These are phyloP conservation scores for Pestalotiopsis sp. DNA, from an alignment of 2,329 filamentous ascomycete species.

Conservation along the genomic window DNA sequence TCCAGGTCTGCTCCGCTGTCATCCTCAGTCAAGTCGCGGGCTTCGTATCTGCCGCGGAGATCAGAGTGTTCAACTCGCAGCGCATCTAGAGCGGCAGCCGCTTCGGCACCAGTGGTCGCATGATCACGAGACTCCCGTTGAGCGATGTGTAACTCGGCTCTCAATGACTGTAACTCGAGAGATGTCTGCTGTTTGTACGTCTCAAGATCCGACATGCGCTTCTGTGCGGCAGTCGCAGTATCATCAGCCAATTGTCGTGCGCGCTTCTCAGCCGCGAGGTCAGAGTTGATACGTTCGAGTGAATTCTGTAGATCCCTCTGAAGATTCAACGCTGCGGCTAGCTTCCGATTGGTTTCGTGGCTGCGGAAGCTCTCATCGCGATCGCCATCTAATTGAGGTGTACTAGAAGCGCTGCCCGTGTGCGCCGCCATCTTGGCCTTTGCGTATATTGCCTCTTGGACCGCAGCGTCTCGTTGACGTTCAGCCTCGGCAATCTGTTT, in stretches of 20 bases:
- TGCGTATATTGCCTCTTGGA: slow-evolving; percentile 92
- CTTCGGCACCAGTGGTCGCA: slow-evolving; percentile 74
- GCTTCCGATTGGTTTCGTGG: slow-evolving; percentile 76
- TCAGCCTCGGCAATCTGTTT: slow-evolving; percentile 92
- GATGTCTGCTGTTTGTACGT: slow-evolving; percentile 80
- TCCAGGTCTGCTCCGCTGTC: slow-evolving; percentile 73
- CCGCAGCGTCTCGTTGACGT: slow-evolving; percentile 90
- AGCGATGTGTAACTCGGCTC: slow-evolving; percentile 79
- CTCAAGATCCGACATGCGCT: slow-evolving; percentile 82
- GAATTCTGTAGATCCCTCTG: slow-evolving; percentile 82
- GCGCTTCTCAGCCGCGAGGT: slow-evolving; percentile 79
- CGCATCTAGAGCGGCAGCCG: slow-evolving; percentile 72
- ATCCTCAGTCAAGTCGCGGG: slow-evolving; percentile 65
- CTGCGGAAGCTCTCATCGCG: slow-evolving; percentile 63
- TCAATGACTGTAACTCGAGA: slow-evolving; percentile 81
- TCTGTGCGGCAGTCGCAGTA: slow-evolving; percentile 78
- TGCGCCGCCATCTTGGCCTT: slow-evolving; percentile 90
- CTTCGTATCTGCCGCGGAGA: slow-evolving; percentile 67
- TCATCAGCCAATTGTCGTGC: slow-evolving; percentile 87
- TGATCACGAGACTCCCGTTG: slow-evolving; percentile 82
- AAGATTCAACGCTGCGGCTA: slow-evolving; percentile 77
- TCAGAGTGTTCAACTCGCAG: slow-evolving; percentile 87
- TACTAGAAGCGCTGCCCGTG: slow-evolving; percentile 60
- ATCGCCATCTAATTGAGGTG: slow-evolving; percentile 60
- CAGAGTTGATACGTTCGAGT: slow-evolving; percentile 67